These are phyloP conservation scores for Pythium utonaiense DNA, from an alignment of 352 stramenopile species.

Conservation along the genomic window DNA sequence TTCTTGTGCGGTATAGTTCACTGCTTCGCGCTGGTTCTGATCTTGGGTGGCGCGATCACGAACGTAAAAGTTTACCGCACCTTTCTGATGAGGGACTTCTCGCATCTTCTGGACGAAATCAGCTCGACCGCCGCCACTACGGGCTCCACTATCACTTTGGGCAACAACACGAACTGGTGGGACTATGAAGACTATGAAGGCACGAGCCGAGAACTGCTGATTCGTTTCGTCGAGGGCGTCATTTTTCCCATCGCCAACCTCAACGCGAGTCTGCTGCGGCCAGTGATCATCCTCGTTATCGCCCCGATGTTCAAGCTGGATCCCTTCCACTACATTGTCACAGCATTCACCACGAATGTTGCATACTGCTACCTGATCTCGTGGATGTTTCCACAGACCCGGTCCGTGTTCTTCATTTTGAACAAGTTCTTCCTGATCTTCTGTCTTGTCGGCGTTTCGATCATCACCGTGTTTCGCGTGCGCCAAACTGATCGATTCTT, in stretches of 20 bases:
- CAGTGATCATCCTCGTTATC: conserved; percentile 56
- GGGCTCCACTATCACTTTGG: conserved; percentile 23
- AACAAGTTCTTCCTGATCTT: conserved; percentile 79
- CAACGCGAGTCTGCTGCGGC: conserved; percentile 66
- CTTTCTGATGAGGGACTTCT: conserved; percentile 48
- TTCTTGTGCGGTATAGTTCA: conserved; percentile 64
- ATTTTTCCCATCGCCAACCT: conserved; percentile 62
- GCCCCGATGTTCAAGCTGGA: conserved; percentile 73
- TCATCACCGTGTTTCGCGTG: conserved; percentile 59
- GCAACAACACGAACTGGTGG: conserved; percentile 44
- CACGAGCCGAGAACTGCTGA: conserved; percentile 35
- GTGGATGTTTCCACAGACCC: conserved; percentile 55
- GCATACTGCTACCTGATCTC: conserved; percentile 63
- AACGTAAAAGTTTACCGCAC: conserved; percentile 38
- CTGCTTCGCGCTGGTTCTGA: conserved; percentile 55
- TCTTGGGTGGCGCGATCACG: conserved; percentile 44
- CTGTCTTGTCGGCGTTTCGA: conserved; percentile 44
- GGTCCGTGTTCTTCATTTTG: conserved; percentile 49
- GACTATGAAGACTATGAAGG: conserved; percentile 58
- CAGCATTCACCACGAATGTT: conserved; percentile 59
- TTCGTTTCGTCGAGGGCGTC: conserved; percentile 54
- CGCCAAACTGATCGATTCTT: conserved; percentile 75
- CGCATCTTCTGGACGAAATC: conserved; percentile 45
- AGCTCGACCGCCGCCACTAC: conserved; percentile 10
- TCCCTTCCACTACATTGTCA: conserved; percentile 66